Evolutionary conservation across 495 filamentous ascomycete species (phyloP), one percentile per base, ranked within the genome.

Genomic region (Penicillium canariense): DNA sequence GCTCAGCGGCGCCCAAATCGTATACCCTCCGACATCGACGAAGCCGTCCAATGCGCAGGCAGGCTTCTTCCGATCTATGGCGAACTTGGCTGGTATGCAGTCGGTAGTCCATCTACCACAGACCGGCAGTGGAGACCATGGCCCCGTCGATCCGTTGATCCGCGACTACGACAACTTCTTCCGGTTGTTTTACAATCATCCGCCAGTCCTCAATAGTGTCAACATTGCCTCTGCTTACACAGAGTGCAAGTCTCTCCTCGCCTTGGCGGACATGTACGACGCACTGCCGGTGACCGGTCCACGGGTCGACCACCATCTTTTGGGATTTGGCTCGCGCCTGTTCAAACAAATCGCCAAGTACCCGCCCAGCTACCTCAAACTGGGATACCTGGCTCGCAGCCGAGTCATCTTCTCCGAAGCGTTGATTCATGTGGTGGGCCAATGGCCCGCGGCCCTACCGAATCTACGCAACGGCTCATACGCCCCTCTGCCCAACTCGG

Each of bases 301-400:
- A 1, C 83, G 91, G n/a, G 85, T 96, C 9, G 91, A 97, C 63
- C 90, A 97, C 74, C 91, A 97, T 67, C 74, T 97, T 3, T 77
- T 97, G 1, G 90, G 91, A 51, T 97, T 96, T 69, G 89, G 91
- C 55, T 87, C 85, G 25, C 80, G 89, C 14, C 80, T 96, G 0
- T 96, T 90, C 84, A 93, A 93, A 66, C 91, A 96, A 62, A 94
- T 96, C 52, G 89, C 90, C 32, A 96, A 95, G 68, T 96, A 96
- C 66, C 91, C 91, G 15, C 88, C 92, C 14, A 87, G 82, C 62
- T 97, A 97, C 64, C 82, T 97, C 11, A 91, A 91, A 42, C 80
- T 97, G 4, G 91, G 91, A 18, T 96, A 91, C 61, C 75, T 96
- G 17, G 87, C 90, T 5, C 84, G 90, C 35, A 88, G 84, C 52